phyloP scores from a whole-genome alignment of 164 flowering plant species.

The Buxus sempervirens region DNA sequence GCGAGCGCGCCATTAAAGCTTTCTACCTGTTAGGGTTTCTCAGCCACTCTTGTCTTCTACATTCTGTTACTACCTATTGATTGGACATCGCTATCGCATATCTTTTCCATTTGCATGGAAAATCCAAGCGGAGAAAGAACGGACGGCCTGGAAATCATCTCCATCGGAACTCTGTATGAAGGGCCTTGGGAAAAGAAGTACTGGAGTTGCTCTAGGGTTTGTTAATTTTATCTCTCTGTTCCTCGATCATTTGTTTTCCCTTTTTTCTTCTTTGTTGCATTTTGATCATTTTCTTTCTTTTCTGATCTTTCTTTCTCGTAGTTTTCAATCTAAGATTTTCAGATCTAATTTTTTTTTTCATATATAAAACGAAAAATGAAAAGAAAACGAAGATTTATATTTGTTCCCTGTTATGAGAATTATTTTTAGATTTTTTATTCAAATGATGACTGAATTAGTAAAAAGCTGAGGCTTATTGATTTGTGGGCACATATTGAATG shows the following conservation, averaged over 20 bases:
- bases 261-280: not conserved
- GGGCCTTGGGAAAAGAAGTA: slow-evolving; percentile 94
- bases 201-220: slow-evolving; percentile 97
- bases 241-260: not conserved
- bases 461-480: not conserved
- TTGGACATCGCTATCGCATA: not conserved
- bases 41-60: too few relatives aligned
- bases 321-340: not conserved
- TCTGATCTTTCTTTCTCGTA: not conserved
- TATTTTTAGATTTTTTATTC: not conserved
- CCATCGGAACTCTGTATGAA: slow-evolving; percentile 59
- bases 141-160: slow-evolving; percentile 69
- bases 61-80: not conserved
- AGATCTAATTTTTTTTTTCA: not conserved
- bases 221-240: slow-evolving; percentile 5
- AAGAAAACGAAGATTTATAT: too few relatives aligned
- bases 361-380: too few relatives aligned
- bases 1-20: too few relatives aligned
- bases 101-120: slow-evolving; percentile 22
- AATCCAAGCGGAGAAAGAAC: slow-evolving; percentile 22
- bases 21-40: too few relatives aligned
- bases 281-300: not conserved
- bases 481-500: not conserved
- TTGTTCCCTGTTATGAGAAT: not conserved
- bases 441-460: too few relatives aligned